Percentiles rank a stretch among this genome's conserved stretches.
phyloP scores from a whole-genome alignment of 2,329 filamentous ascomycete species.

The Emericellopsis atlantica region DNA sequence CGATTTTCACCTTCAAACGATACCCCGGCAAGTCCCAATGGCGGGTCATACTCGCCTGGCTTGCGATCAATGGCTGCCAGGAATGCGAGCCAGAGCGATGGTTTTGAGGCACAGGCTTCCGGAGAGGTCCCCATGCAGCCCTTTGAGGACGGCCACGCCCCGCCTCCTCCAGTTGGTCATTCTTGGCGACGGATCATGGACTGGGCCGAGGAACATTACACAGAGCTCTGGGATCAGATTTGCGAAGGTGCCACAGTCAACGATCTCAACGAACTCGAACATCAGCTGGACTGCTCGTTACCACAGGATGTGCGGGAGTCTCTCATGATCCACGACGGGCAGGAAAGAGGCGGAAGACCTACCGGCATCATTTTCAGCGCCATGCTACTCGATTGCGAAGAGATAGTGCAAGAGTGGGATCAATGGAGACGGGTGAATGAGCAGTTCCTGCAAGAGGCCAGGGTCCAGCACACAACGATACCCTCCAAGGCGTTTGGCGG shows the following conservation, averaged over 20 bases:
- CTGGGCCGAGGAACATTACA: slow-evolving; percentile 92
- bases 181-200: slow-evolving; percentile 91
- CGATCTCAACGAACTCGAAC: slow-evolving; percentile 92
- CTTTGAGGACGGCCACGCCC: slow-evolving; percentile 83
- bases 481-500: slow-evolving; percentile 63
- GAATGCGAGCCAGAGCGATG: slow-evolving; percentile 48
- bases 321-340: slow-evolving; percentile 83
- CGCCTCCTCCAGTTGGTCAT: slow-evolving; percentile 74
- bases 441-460: slow-evolving; percentile 61
- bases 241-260: slow-evolving; percentile 87
- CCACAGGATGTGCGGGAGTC: slow-evolving; percentile 92
- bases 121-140: slow-evolving; percentile 95
- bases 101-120: slow-evolving; percentile 57
- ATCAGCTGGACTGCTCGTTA: slow-evolving; percentile 86
- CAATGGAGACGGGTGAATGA: slow-evolving; percentile 93
- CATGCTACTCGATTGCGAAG: slow-evolving; percentile 96
- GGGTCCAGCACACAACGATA: slow-evolving; percentile 44
- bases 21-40: slow-evolving; percentile 39
- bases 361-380: slow-evolving; percentile 87
- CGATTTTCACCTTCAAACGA: slow-evolving; percentile 38
- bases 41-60: slow-evolving; percentile 81
- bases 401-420: slow-evolving; percentile 95
- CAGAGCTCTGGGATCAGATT: slow-evolving; percentile 85
- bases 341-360: slow-evolving; percentile 82
- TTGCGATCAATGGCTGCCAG: slow-evolving; percentile 67